Evolutionary conservation across 208 protist genomes (phyloP).

Genomic region (Leishmania martiniquensis): DNA sequence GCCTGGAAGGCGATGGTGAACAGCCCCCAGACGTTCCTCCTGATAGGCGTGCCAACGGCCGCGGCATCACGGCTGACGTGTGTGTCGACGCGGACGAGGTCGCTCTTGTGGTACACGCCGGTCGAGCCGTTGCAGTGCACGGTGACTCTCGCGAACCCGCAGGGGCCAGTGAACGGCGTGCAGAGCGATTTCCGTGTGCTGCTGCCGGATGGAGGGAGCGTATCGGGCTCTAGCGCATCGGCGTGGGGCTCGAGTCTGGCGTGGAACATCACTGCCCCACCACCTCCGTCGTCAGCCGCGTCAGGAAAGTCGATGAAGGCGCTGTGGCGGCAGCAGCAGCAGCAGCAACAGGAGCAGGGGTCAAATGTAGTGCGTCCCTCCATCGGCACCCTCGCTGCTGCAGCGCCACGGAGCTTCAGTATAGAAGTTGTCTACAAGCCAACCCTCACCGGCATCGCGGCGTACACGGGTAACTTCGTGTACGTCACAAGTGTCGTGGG

Average conservation of each 20-base stretch:
- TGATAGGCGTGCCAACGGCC: slow-evolving; percentile 68
- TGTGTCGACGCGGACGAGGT: slow-evolving; percentile 43
- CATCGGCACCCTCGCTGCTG: slow-evolving; percentile 9
- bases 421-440: slow-evolving; percentile 38
- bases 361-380: background rate
- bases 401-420: slow-evolving; percentile 27
- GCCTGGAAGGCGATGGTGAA: slow-evolving; percentile 53
- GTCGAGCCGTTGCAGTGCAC: slow-evolving; percentile 53
- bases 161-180: slow-evolving; percentile 60
- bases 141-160: slow-evolving; percentile 41
- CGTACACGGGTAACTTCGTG: slow-evolving; percentile 50
- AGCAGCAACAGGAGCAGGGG: background rate
- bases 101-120: slow-evolving; percentile 59
- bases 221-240: slow-evolving; percentile 7
- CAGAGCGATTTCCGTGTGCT: slow-evolving; percentile 54
- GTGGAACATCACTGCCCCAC: slow-evolving; percentile 38
- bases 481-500: slow-evolving; percentile 39
- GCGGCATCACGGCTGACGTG: slow-evolving; percentile 47
- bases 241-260: slow-evolving; percentile 30
- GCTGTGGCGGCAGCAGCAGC: background rate
- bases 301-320: background rate
- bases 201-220: slow-evolving; percentile 63
- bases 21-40: slow-evolving; percentile 63
- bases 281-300: slow-evolving; percentile 3
- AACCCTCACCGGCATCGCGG: slow-evolving; percentile 18